phyloP scores from a whole-genome alignment of 495 filamentous ascomycete genomes.

The Xylaria acuta region DNA sequence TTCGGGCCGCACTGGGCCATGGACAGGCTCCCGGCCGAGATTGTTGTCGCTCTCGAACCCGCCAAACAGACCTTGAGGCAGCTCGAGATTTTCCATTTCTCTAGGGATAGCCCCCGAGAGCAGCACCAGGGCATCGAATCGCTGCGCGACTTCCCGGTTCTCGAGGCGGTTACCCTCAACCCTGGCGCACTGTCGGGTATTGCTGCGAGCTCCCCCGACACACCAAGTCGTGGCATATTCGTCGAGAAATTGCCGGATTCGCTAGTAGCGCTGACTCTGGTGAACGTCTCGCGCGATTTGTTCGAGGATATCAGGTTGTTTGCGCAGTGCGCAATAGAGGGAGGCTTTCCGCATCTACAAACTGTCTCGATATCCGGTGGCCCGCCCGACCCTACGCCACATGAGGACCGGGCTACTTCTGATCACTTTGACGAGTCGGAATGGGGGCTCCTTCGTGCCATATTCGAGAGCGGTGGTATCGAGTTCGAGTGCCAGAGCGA shows the following conservation, averaged over 20 bases:
- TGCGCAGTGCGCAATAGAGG: constrained; percentile 12
- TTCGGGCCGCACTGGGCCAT: constrained; percentile 29
- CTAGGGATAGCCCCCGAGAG: constrained; percentile 21
- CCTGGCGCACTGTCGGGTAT: constrained; percentile 20
- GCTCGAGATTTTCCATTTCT: constrained; percentile 27
- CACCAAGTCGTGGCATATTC: constrained; percentile 14
- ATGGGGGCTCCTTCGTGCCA: constrained; percentile 18
- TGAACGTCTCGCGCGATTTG: constrained; percentile 26
- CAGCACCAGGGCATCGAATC: constrained; percentile 28
- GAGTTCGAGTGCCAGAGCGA: constrained; percentile 23
- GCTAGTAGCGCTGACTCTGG: constrained; percentile 21
- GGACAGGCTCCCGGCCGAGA: constrained; percentile 28
- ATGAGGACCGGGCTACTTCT: constrained; percentile 5
- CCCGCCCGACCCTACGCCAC: constrained; percentile 14
- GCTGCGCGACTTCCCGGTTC: constrained; percentile 26
- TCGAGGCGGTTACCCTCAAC: constrained; percentile 26
- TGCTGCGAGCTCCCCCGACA: background rate
- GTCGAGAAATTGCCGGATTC: constrained; percentile 28
- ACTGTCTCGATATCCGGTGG: constrained; percentile 26
- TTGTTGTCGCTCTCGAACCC: constrained; percentile 26
- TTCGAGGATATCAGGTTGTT: constrained; percentile 26
- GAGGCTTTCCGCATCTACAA: constrained; percentile 24
- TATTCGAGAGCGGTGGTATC: constrained; percentile 21
- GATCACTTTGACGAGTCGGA: constrained; percentile 25
- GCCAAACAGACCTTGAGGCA: constrained; percentile 22